Percentiles rank a stretch among this genome's conserved stretches.
Conservation (phyloP, 495 filamentous ascomycete genomes). For the Penicillium diatomitis region DNA sequence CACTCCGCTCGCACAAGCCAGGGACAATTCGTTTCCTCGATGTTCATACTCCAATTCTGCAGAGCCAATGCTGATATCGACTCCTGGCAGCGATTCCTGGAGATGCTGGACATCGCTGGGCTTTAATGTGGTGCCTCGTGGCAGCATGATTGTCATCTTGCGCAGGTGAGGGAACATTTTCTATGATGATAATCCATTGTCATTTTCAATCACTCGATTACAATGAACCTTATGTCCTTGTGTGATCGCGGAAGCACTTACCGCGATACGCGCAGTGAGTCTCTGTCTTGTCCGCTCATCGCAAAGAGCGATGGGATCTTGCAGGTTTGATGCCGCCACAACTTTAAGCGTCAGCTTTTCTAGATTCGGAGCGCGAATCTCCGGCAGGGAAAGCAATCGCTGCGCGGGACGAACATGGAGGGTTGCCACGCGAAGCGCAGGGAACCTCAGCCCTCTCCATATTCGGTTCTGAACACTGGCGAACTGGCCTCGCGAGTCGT, state of each 20-base stretch:
- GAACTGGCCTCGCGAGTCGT: background rate
- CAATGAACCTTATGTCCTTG: too few species aligned
- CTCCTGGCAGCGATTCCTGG: too few species aligned
- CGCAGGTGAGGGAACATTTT: background rate
- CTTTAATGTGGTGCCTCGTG: background rate
- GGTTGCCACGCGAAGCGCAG: background rate
- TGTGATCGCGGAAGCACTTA: background rate
- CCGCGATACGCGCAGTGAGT: background rate
- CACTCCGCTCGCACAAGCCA: too few species aligned
- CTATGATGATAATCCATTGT: background rate
- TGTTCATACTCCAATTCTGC: too few species aligned
- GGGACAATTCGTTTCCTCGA: too few species aligned
- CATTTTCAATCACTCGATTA: too few species aligned
- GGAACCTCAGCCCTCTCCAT: background rate
- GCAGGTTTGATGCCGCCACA: background rate
- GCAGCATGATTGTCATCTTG: background rate
- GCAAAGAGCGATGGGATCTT: background rate
- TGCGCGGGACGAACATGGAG: background rate
- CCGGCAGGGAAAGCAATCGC: background rate
- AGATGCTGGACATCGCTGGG: background rate
- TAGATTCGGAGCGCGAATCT: background rate
- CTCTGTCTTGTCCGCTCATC: background rate
- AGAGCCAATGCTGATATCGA: too few species aligned
- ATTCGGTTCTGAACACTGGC: background rate
- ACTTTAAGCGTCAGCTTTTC: background rate